These are phyloP conservation scores for Globisporangium yorkense DNA, from an alignment of 352 stramenopile species.

Conservation along the genomic window DNA sequence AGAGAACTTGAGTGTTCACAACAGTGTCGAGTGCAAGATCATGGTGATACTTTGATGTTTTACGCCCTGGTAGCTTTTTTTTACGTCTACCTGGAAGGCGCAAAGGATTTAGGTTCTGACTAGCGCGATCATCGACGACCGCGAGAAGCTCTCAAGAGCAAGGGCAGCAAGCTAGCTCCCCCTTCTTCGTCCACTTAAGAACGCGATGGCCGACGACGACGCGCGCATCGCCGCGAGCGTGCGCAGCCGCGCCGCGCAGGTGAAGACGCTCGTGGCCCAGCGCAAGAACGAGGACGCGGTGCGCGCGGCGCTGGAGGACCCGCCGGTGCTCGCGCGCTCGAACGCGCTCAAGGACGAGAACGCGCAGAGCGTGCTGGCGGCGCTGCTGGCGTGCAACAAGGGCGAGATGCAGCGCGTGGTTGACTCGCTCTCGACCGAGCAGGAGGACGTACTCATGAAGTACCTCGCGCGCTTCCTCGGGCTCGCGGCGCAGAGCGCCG, in stretches of 20 bases:
- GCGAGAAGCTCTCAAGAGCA: background rate
- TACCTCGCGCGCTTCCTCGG: constrained; percentile 83
- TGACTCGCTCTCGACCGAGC: constrained; percentile 55
- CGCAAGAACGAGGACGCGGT: constrained; percentile 82
- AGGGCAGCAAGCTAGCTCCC: background rate
- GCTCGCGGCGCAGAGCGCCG: constrained; percentile 67
- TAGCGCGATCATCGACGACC: too few relatives aligned
- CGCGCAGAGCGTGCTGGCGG: constrained; percentile 70
- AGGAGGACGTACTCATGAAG: constrained; percentile 87
- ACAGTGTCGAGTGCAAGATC: too few relatives aligned
- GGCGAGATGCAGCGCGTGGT: constrained; percentile 81
- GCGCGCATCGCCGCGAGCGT: constrained; percentile 45
- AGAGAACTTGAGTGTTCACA: too few relatives aligned
- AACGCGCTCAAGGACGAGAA: constrained; percentile 68
- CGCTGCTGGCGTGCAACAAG: constrained; percentile 81
- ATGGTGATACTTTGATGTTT: too few relatives aligned
- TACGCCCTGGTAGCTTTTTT: too few relatives aligned
- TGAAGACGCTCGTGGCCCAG: constrained; percentile 66
- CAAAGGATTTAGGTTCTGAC: too few relatives aligned
- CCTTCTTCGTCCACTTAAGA: background rate
- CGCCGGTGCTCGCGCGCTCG: constrained; percentile 56
- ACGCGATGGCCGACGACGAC: constrained; percentile 52
- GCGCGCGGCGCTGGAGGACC: constrained; percentile 60
- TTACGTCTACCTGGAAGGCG: too few relatives aligned
- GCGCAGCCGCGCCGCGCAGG: constrained; percentile 49